Evolutionary conservation across 768 basidiomycete species (phyloP), one percentile per base, ranked within the genome.

Genomic region (Paxillus rubicundulus): DNA sequence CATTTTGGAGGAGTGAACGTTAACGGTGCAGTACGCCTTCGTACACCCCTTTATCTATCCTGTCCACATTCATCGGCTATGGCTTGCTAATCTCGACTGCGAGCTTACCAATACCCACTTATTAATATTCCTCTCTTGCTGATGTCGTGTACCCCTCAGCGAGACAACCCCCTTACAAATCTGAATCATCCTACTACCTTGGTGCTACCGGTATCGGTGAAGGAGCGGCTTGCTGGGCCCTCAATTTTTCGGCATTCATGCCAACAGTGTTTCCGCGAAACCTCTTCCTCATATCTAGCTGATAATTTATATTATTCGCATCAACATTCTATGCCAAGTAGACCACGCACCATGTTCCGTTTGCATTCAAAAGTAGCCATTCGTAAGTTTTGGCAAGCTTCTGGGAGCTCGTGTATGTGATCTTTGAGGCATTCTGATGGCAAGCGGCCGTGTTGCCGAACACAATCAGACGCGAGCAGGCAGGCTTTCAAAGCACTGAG

Each of bases 281-380:
- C 8, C 89, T 75, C 70, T 88, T 90, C 49, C 89, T 78, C 89
- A 92, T 92, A 63, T 92, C 89, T 61, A 92, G 70, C 89, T 92
- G 46, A 24, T 36, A 1, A 32, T 13, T 13, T 13, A 0, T 12
- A 21, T 50, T 5, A 45, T 49, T 21, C 21, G 55, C 20, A 16
- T 45, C 42, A 28, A 8, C 34, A 20, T 42, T 18, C 30, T 12
- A 39, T 41, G 18, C 20, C 14, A 17, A 12, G 18, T 21, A 12
- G 24, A 12, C 8, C 16, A 65, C 83, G 53, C 53, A 92, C 91
- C 89, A 92, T 88, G 39, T 86, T 89, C 53, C 91, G 79, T 70
- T 96, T 96, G 73, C 93, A 96, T 58, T 95, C 90, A 60, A 89
- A 93, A 1, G 88, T 85, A 10, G 90, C 89, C 68, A 82, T 84